Evolutionary conservation across 148 eudicot species (phyloP).

Genomic region (Silene latifolia): DNA sequence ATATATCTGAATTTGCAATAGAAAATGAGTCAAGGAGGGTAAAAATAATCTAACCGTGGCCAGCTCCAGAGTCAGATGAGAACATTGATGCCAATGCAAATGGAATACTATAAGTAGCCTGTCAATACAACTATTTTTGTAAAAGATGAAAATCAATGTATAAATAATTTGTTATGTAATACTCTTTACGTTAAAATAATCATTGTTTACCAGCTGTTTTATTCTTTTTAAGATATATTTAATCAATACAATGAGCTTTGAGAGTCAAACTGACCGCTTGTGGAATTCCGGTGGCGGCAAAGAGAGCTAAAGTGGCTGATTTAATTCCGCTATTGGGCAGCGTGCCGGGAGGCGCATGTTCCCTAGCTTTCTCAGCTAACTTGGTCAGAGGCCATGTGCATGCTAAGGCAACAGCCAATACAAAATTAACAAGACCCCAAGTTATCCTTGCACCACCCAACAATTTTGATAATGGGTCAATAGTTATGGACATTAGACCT

Average conservation of each 20-base stretch:
- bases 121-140: not conserved
- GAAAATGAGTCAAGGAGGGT: too few species aligned
- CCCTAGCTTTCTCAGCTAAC: conserved; percentile 43
- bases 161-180: too few species aligned
- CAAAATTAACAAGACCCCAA: conserved; percentile 67
- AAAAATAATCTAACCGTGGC: conserved; percentile 63
- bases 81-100: conserved; percentile 91
- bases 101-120: conserved; percentile 84
- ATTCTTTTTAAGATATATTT: too few species aligned
- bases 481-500: conserved; percentile 47
- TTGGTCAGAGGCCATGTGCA: conserved; percentile 59
- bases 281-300: conserved; percentile 70
- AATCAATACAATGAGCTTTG: too few species aligned
- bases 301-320: conserved; percentile 48
- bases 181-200: too few species aligned
- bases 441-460: conserved; percentile 50
- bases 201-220: too few species aligned
- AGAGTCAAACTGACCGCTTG: conserved; percentile 47
- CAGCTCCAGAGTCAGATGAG: conserved; percentile 61
- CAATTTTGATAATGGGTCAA: conserved; percentile 39
- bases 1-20: not conserved
- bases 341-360: conserved; percentile 4
- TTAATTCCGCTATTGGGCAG: conserved; percentile 39
- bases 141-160: too few species aligned
- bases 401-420: conserved; percentile 48